These are phyloP conservation scores for Fraxinus ornus DNA, from an alignment of 305 asterid genomes.

Conservation along the genomic window DNA sequence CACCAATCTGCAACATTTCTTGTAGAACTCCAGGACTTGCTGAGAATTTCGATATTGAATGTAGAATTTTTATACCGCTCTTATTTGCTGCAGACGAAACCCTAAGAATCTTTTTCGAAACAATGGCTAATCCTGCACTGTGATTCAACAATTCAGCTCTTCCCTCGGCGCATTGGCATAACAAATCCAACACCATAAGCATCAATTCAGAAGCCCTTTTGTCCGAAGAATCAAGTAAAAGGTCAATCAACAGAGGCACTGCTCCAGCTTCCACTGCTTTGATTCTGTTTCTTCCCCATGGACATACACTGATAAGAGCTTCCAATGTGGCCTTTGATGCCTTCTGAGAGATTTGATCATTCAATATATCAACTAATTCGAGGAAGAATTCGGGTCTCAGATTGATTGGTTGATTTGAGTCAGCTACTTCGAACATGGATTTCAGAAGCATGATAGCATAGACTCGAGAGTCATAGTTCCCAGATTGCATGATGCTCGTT, in stretches of 20 bases:
- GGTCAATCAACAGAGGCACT: conserved; percentile 39
- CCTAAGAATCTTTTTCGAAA: conserved; percentile 71
- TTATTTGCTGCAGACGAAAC: conserved; percentile 63
- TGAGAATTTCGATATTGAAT: conserved; percentile 51
- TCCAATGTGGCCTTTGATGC: conserved; percentile 51
- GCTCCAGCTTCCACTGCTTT: conserved; percentile 62
- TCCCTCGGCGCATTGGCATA: conserved; percentile 82
- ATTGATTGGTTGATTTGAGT: conserved; percentile 27
- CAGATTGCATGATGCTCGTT: conserved; percentile 42
- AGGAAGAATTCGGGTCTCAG: conserved; percentile 37
- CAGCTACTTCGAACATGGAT: conserved; percentile 46
- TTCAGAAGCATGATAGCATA: conserved; percentile 51
- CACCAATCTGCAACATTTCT: conserved; percentile 30
- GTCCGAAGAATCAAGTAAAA: conserved; percentile 45
- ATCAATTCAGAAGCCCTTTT: conserved; percentile 47
- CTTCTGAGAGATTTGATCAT: conserved; percentile 48
- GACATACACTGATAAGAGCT: conserved; percentile 37
- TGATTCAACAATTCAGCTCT: conserved; percentile 63
- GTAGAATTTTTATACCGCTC: conserved; percentile 55
- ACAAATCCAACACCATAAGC: conserved; percentile 40
- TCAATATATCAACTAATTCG: conserved; percentile 40
- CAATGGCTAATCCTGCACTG: conserved; percentile 65
- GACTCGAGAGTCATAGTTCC: conserved; percentile 61
- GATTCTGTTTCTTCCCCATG: conserved; percentile 52
- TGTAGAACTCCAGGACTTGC: conserved; percentile 43